A percentile compares a stretch with the other conserved stretches of the same genome.
phyloP scores from a whole-genome alignment of 164 flowering plant species.

The Hamamelis virginiana region DNA sequence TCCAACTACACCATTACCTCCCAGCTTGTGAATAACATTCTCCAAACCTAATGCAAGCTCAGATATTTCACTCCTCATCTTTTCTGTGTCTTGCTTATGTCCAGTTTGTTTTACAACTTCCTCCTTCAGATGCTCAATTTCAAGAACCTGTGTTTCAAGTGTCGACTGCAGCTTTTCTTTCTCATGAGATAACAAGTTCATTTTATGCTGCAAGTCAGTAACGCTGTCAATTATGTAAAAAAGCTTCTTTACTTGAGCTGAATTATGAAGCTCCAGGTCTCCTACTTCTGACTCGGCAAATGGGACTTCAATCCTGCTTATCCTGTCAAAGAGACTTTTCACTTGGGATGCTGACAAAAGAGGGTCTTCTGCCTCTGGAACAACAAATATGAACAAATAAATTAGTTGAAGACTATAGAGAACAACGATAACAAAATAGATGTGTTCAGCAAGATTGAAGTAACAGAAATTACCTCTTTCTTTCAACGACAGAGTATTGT shows the following conservation, averaged over 20 bases:
- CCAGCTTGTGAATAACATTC: constrained; percentile 54
- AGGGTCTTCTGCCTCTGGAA: constrained; percentile 46
- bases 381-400: constrained; percentile 11
- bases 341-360: constrained; percentile 46
- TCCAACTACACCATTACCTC: constrained; percentile 44
- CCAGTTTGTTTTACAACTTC: constrained; percentile 36
- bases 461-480: constrained; percentile 51
- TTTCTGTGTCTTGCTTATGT: constrained; percentile 35
- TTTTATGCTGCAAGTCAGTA: constrained; percentile 38
- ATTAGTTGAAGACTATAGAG: constrained; percentile 1
- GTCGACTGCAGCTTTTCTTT: constrained; percentile 55
- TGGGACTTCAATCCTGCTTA: constrained; percentile 43
- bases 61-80: constrained; percentile 38
- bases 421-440: constrained; percentile 4
- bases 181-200: constrained; percentile 40
- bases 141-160: constrained; percentile 39
- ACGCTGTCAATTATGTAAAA: constrained; percentile 48
- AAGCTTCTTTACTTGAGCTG: constrained; percentile 53
- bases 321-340: constrained; percentile 51
- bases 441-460: not conserved
- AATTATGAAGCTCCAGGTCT: constrained; percentile 28
- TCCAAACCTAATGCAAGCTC: constrained; percentile 45
- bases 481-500: constrained; percentile 32
- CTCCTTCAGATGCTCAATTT: constrained; percentile 54
- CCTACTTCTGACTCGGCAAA: constrained; percentile 25